These are phyloP conservation scores for Phytopythium boreale DNA, from an alignment of 352 stramenopile genomes.

Conservation along the genomic window DNA sequence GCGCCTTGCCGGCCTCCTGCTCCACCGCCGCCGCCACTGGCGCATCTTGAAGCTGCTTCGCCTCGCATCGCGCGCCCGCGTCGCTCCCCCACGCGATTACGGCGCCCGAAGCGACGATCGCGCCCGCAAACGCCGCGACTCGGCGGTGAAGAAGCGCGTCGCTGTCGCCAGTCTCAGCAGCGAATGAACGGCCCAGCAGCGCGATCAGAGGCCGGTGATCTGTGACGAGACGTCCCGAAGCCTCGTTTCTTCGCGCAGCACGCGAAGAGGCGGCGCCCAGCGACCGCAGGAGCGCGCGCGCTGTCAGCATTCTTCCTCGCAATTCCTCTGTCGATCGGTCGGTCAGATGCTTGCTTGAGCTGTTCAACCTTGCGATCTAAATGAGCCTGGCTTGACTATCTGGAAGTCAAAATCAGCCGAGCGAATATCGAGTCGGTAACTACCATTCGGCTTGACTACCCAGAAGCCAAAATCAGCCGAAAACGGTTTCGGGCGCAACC, in stretches of 20 bases:
- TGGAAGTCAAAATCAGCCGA: not conserved
- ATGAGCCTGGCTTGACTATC: too few relatives aligned
- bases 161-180: not conserved
- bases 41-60: not conserved
- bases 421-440: not conserved
- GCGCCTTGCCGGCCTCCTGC: conserved; percentile 15
- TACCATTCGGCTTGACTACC: not conserved
- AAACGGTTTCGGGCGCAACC: not conserved
- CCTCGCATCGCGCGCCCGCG: not conserved
- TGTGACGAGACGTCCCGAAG: not conserved
- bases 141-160: not conserved
- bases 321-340: not conserved
- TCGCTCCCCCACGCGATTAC: not conserved
- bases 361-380: not conserved
- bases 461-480: not conserved
- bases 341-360: too few relatives aligned
- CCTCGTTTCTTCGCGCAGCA: not conserved
- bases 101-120: not conserved
- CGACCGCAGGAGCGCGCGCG: conserved; percentile 10
- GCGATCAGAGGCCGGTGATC: not conserved
- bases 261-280: conserved; percentile 1
- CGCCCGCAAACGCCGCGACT: not conserved
- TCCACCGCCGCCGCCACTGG: conserved; percentile 2
- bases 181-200: not conserved
- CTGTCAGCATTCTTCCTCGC: not conserved